Evolutionary conservation across 2,329 filamentous ascomycete species (phyloP).

Genomic region (Orbilia quercus): DNA sequence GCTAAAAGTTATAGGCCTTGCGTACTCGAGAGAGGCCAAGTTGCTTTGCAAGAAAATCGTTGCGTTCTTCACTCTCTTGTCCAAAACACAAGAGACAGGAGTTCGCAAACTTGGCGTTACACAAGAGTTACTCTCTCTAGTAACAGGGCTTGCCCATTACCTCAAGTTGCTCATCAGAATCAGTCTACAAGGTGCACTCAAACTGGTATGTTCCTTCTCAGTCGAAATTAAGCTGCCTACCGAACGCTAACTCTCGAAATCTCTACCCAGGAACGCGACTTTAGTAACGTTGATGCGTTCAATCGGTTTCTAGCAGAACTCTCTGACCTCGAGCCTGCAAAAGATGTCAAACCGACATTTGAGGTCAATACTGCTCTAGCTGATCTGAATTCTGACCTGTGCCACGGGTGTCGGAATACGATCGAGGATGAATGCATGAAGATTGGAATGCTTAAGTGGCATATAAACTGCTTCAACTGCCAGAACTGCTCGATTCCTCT

Average conservation of each 20-base stretch:
- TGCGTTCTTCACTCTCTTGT: constrained; percentile 93
- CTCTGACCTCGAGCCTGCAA: constrained; percentile 80
- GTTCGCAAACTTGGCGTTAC: constrained; percentile 92
- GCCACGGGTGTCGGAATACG: constrained; percentile 80
- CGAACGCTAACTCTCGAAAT: constrained; percentile 10
- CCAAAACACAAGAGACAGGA: constrained; percentile 92
- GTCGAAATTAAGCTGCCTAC: not conserved
- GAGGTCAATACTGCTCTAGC: constrained; percentile 76
- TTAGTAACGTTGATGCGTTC: constrained; percentile 77
- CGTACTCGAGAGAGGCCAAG: constrained; percentile 95
- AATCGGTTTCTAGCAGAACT: constrained; percentile 86
- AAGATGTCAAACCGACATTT: constrained; percentile 75
- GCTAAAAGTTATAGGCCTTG: constrained; percentile 71
- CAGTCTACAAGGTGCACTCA: constrained; percentile 90
- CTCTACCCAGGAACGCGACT: constrained; percentile 75
- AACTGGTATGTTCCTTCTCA: constrained; percentile 67
- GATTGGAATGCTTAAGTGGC: constrained; percentile 80
- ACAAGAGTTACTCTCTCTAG: constrained; percentile 95
- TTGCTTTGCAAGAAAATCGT: constrained; percentile 99
- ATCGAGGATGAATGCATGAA: constrained; percentile 94
- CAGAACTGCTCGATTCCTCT: constrained; percentile 79
- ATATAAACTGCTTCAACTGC: constrained; percentile 79
- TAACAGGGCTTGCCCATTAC: constrained; percentile 96
- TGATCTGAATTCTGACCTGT: constrained; percentile 84
- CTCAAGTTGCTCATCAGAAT: constrained; percentile 97